phyloP scores from a whole-genome alignment of 306 rosid species.

The Gastrolobium bilobum region DNA sequence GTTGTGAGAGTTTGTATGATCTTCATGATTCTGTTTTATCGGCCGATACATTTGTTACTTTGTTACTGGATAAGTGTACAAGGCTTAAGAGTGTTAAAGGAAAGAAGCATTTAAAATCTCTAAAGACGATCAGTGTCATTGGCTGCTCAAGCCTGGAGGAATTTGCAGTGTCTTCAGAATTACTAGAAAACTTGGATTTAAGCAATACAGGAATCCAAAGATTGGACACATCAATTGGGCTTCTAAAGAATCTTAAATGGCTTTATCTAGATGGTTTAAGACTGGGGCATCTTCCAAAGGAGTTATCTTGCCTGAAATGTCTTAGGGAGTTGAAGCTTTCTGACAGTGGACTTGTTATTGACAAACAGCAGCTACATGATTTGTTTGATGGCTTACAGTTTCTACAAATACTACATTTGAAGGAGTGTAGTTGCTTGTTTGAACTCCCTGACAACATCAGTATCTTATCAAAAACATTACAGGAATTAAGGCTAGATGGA shows the following conservation, averaged over 20 bases:
- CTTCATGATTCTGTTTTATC: background rate
- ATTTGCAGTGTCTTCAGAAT: background rate
- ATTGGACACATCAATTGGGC: background rate
- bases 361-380: background rate
- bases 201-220: background rate
- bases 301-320: background rate
- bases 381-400: background rate
- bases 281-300: background rate
- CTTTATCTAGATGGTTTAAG: background rate
- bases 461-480: background rate
- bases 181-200: background rate
- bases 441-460: conserved; percentile 25
- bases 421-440: background rate
- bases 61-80: background rate
- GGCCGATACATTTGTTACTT: too few species aligned
- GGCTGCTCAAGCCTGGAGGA: background rate
- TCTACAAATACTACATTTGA: background rate
- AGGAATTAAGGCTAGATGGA: too few species aligned
- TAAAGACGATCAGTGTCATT: rapidly evolving
- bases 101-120: background rate
- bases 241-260: background rate
- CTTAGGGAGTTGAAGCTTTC: background rate
- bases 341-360: background rate
- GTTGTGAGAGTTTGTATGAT: too few species aligned
- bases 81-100: background rate